Evolutionary conservation across 345 rosid genomes (phyloP), one percentile per base, ranked within the genome.

Genomic region (Gynandropsis gynandra): DNA sequence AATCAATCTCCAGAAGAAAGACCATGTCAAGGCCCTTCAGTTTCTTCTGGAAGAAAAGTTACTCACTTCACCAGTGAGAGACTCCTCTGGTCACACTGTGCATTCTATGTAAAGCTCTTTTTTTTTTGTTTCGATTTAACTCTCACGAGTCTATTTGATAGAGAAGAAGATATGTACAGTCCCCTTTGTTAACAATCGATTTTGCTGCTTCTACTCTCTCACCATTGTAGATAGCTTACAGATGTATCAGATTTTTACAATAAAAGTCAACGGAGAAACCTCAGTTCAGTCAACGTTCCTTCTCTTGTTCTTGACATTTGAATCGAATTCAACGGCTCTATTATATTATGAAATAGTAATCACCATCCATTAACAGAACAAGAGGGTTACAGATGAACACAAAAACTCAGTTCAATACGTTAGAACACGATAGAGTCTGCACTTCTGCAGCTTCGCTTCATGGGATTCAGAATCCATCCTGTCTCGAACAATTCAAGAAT

Each of bases 1-100:
- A 85, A 70, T 81, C 95, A 0, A 68, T 66, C 41, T 88, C 97
- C 2, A 73, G 83, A 54, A 78, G 87, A 67, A 93, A 69, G 71
- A 73, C 74, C 56, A 61, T 75, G 69, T 74, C 80, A 11, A 93
- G 71, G 52, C 89, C 89, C 24, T 74, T 82, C n/a, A 80, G 83
- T 50, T 76, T 80, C 54, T 73, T 85, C 12, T 83, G 94, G 89
- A 93, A 83, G 84, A 88, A 80, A 85, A 93, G 94, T 76, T 81
- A 77, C 64, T 83, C 90, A 7, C 58, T 80, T 43, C 76, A 56
- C 68, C 81, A 79, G 63, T 76, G 71, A 58, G 64, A 42, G 64
- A 49, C 36, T n/a, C n/a, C n/a, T n/a, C n/a, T n/a, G n/a, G n/a
- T n/a, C n/a, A n/a, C n/a, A n/a, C n/a, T n/a, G 54, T 37, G 31